These are phyloP conservation scores for Calonectria naviculata DNA, from an alignment of 2,329 filamentous ascomycete genomes.

Conservation along the genomic window DNA sequence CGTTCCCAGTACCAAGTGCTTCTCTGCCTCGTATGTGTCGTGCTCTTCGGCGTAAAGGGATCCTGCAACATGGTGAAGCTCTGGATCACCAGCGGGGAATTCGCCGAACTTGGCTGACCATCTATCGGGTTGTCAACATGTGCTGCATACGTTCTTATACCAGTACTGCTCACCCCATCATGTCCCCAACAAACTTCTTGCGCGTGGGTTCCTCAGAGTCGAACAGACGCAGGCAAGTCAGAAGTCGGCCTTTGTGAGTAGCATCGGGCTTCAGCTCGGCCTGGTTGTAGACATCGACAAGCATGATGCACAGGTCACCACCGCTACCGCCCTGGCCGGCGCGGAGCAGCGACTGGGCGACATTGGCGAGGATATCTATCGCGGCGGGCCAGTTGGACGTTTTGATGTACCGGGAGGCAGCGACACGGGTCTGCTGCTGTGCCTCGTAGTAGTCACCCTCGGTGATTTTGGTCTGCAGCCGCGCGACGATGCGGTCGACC, in stretches of 20 bases:
- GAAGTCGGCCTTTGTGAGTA: conserved; percentile 77
- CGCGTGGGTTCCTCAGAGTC: conserved; percentile 86
- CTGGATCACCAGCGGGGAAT: conserved; percentile 90
- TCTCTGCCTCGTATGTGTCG: conserved; percentile 92
- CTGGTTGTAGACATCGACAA: conserved; percentile 92
- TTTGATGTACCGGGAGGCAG: conserved; percentile 94
- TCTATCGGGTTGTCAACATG: conserved; percentile 37
- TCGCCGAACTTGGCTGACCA: conserved; percentile 92
- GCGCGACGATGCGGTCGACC: conserved; percentile 64
- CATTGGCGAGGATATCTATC: conserved; percentile 85
- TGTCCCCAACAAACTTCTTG: conserved; percentile 91
- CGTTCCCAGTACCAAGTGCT: conserved; percentile 88
- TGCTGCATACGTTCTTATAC: background rate
- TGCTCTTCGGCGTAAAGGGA: conserved; percentile 92
- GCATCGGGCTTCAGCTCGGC: conserved; percentile 82
- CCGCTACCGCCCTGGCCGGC: conserved; percentile 95
- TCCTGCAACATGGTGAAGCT: conserved; percentile 92
- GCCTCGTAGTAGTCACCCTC: conserved; percentile 98
- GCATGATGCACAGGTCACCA: conserved; percentile 86
- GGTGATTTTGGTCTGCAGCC: conserved; percentile 86
- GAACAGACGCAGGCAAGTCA: conserved; percentile 85
- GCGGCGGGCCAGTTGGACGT: conserved; percentile 85
- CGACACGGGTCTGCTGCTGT: conserved; percentile 96
- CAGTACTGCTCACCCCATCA: conserved; percentile 73
- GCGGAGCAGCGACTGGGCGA: conserved; percentile 86